Evolutionary conservation across 306 rosid genomes (phyloP).

Genomic region (Vigna nakashimae): DNA sequence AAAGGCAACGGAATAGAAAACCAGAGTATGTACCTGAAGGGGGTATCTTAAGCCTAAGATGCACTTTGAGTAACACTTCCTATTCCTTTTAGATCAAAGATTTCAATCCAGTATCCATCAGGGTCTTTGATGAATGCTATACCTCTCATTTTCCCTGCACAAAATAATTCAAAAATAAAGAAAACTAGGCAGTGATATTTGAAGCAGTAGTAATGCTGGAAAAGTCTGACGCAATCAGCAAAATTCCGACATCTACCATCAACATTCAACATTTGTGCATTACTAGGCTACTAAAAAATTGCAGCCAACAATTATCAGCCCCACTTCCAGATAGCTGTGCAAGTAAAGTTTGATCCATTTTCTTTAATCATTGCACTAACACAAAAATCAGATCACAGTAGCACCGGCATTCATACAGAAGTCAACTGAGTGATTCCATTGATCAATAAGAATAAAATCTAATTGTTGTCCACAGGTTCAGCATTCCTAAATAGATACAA

Average conservation of each 20-base stretch:
- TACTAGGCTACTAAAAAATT: conserved; percentile 14
- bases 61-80: conserved; percentile 49
- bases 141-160: conserved; percentile 92
- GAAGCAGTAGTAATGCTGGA: conserved; percentile 26
- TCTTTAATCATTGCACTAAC: neutral
- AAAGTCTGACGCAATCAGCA: conserved; percentile 10
- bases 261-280: conserved; percentile 17
- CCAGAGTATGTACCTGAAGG: conserved; percentile 35
- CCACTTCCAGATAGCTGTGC: neutral
- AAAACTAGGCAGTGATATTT: neutral
- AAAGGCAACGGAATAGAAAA: conserved; percentile 11
- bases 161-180: conserved; percentile 4
- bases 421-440: neutral
- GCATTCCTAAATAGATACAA: neutral
- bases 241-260: neutral
- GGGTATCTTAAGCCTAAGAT: conserved; percentile 58
- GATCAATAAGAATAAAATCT: neutral
- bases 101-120: conserved; percentile 96
- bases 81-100: conserved; percentile 76
- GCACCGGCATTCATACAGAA: conserved; percentile 14
- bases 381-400: conserved; percentile 11
- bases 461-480: neutral
- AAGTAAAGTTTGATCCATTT: conserved; percentile 19
- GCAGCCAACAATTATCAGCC: conserved; percentile 11
- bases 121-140: conserved; percentile 95